Evolutionary conservation across 257 asterid species (phyloP), one percentile per base, ranked within the genome.

Genomic region (Lavandula angustifolia): DNA sequence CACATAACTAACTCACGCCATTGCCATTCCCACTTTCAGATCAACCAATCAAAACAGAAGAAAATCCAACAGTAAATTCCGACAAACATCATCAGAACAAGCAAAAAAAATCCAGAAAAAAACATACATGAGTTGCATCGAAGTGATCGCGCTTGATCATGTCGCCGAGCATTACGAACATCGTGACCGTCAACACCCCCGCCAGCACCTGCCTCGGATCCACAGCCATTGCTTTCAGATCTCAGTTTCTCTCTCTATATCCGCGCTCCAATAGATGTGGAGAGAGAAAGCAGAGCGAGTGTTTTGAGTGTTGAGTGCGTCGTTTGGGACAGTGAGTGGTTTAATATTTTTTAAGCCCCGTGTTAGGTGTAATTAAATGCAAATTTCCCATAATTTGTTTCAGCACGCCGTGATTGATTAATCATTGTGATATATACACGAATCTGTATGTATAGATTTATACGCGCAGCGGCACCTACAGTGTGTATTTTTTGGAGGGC

Each of bases 141-240:
- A 86, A 86, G 62, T 86, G 87, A 68, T 86, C 90, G 50, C 86
- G 73, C 80, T 83, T 84, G 69, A 86, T 75, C 94, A 86, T 86
- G 52, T 83, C 70, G 0, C 85, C 94, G 5, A 86, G 87, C 94
- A 86, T 86, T 9, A 80, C 82, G 59, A 86, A 86, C 94, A 86
- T 86, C 69, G 88, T 81, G 42, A 86, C 51, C 3, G 95, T 83
- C 68, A 86, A 64, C 27, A 86, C 81, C 29, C 86, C 91, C 3
- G 94, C 94, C 69, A 86, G 59, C 32, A 86, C 76, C 35, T 86
- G 95, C 13, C 95, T 80, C 46, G 95, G 88, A 81, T 86, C 94
- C 69, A 86, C 73, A 35, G 73, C 94, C 94, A 83, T 62, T 75
- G 77, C 35, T 54, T 41, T 68, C 75, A 72, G 84, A 78, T 78